Evolutionary conservation across 495 filamentous ascomycete genomes (phyloP).

Genomic region (Cryomyces minteri): DNA sequence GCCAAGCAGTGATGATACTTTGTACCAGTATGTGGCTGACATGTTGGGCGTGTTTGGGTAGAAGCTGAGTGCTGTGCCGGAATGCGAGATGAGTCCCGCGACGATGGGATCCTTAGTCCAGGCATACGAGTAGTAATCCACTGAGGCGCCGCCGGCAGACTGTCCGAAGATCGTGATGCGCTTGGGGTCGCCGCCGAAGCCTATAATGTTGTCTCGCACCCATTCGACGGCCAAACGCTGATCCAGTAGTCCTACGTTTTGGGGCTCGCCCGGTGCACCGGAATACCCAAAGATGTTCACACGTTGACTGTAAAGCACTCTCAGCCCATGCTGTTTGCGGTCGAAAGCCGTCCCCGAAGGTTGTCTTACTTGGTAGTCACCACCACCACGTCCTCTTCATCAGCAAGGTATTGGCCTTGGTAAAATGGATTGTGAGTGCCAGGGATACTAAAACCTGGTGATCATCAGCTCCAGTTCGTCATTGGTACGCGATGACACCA

Average conservation of each 20-base stretch:
- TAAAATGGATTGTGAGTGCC: constrained; percentile 22
- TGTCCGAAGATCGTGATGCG: constrained; percentile 24
- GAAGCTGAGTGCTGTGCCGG: constrained; percentile 20
- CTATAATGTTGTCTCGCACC: constrained; percentile 18
- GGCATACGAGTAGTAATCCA: constrained; percentile 6
- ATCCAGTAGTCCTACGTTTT: constrained; percentile 40
- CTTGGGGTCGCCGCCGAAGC: constrained; percentile 43
- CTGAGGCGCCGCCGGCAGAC: constrained; percentile 4
- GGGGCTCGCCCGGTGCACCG: constrained; percentile 21
- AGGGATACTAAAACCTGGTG: constrained; percentile 10
- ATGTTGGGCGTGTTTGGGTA: constrained; percentile 15
- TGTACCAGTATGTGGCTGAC: constrained; percentile 19
- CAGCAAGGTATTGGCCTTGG: constrained; percentile 21
- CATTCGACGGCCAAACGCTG: constrained; percentile 32
- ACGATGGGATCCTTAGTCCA: constrained; percentile 13
- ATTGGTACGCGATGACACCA: too few species aligned
- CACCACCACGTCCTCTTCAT: constrained; percentile 23
- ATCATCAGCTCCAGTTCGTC: too few species aligned
- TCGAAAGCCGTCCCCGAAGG: too few species aligned
- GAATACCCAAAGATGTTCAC: constrained; percentile 47
- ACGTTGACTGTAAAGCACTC: constrained; percentile 32
- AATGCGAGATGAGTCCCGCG: constrained; percentile 12
- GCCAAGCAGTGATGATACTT: constrained; percentile 22
- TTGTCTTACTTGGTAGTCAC: constrained; percentile 26
- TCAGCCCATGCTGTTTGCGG: too few species aligned